A percentile compares a stretch with the other conserved stretches of the same genome.
phyloP scores from a whole-genome alignment of 768 basidiomycete species.

The Suillus ampliporus region DNA sequence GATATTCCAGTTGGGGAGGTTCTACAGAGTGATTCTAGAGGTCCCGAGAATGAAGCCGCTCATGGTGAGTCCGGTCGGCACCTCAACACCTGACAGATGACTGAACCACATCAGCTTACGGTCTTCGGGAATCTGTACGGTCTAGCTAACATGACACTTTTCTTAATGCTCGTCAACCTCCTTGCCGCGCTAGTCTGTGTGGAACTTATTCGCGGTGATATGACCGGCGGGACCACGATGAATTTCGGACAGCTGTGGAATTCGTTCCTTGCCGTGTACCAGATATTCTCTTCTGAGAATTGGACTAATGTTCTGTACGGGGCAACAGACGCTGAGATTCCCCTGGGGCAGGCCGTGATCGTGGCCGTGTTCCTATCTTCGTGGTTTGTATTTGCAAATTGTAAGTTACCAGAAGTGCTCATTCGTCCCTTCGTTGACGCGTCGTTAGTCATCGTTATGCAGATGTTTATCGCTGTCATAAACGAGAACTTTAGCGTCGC shows the following conservation, averaged over 20 bases:
- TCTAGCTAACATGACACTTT: conserved; percentile 89
- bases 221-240: conserved; percentile 55
- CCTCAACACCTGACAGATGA: conserved; percentile 9
- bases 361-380: conserved; percentile 73
- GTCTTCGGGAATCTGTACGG: conserved; percentile 94
- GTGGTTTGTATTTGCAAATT: conserved; percentile 94
- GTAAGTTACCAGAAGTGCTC: conserved; percentile 50
- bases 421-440: not conserved
- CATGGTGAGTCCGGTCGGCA: conserved; percentile 54
- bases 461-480: conserved; percentile 98
- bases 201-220: conserved; percentile 87
- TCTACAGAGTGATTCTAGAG: conserved; percentile 90
- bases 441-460: conserved; percentile 79
- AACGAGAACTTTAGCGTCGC: conserved; percentile 95
- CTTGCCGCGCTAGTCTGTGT: conserved; percentile 82
- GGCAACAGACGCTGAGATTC: conserved; percentile 62
- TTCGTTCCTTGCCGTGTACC: conserved; percentile 85
- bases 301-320: conserved; percentile 83
- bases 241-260: conserved; percentile 87
- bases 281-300: conserved; percentile 92
- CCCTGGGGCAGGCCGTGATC: conserved; percentile 71
- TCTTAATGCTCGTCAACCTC: conserved; percentile 87
- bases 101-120: conserved; percentile 56
- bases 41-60: conserved; percentile 91
- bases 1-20: conserved; percentile 82